These are phyloP conservation scores for Melaleuca quinquenervia DNA, from an alignment of 345 rosid species.

Conservation along the genomic window DNA sequence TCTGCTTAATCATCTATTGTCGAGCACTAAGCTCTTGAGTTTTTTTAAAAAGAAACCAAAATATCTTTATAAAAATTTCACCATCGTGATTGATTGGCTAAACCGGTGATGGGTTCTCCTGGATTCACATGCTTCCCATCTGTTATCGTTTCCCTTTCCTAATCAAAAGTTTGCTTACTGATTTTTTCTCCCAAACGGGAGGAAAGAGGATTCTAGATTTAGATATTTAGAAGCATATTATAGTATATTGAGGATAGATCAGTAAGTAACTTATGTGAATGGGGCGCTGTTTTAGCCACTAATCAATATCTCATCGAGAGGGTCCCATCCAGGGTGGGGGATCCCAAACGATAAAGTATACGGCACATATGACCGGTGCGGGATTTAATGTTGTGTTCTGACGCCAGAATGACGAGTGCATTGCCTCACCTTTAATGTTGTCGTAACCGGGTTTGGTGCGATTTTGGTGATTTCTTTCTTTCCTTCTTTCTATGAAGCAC, in stretches of 20 bases:
- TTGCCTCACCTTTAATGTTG: not conserved
- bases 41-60: not conserved
- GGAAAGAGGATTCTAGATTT: not conserved
- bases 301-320: not conserved
- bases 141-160: not conserved
- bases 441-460: too few species aligned
- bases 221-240: not conserved
- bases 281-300: not conserved
- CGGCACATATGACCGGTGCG: not conserved
- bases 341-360: too few species aligned
- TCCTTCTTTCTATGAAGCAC: too few species aligned
- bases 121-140: not conserved
- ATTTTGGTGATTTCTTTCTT: too few species aligned
- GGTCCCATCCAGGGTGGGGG: not conserved
- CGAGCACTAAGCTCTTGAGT: not conserved
- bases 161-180: not conserved
- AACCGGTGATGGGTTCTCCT: not conserved
- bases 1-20: not conserved
- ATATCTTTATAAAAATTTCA: not conserved
- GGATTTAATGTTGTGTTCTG: not conserved
- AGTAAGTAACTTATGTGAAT: not conserved
- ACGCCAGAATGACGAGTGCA: not conserved
- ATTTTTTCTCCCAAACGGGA: not conserved
- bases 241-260: not conserved
- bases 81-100: not conserved